Conservation (phyloP, 169 alveolate genomes). For the Plasmodium fragile region DNA sequence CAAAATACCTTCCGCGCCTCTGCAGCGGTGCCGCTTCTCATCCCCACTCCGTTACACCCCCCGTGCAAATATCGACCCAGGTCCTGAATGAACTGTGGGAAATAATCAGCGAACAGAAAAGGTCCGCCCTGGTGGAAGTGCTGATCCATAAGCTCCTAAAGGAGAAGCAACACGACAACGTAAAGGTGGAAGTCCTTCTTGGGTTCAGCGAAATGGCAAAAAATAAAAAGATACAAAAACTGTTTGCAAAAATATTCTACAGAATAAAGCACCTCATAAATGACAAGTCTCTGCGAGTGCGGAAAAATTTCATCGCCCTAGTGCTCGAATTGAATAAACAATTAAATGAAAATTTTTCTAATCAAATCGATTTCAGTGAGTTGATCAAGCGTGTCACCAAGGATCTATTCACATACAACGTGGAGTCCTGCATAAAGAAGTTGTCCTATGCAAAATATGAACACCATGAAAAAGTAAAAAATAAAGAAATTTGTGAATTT, state of each 20-base stretch:
- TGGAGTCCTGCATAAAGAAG: slow-evolving; percentile 36
- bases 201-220: slow-evolving; percentile 66
- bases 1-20: neutral
- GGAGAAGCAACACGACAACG: slow-evolving; percentile 46
- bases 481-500: slow-evolving; percentile 50
- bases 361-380: slow-evolving; percentile 29
- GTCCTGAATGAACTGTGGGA: slow-evolving; percentile 65
- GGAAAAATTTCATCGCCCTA: slow-evolving; percentile 27
- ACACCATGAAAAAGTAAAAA: slow-evolving; percentile 46
- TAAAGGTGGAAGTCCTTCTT: slow-evolving; percentile 39
- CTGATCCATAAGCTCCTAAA: slow-evolving; percentile 24
- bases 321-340: slow-evolving; percentile 31
- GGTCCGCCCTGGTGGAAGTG: slow-evolving; percentile 19
- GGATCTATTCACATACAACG: slow-evolving; percentile 44
- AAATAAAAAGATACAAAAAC: slow-evolving; percentile 21
- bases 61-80: neutral
- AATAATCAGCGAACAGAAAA: slow-evolving; percentile 47
- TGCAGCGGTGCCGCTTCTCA: neutral
- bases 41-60: neutral
- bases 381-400: slow-evolving; percentile 54
- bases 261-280: slow-evolving; percentile 38
- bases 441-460: slow-evolving; percentile 51
- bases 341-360: slow-evolving; percentile 5
- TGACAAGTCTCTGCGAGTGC: slow-evolving; percentile 33
- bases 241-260: slow-evolving; percentile 34